These are phyloP conservation scores for Solanum hybrid DNA, from an alignment of 305 asterid genomes.

Conservation along the genomic window DNA sequence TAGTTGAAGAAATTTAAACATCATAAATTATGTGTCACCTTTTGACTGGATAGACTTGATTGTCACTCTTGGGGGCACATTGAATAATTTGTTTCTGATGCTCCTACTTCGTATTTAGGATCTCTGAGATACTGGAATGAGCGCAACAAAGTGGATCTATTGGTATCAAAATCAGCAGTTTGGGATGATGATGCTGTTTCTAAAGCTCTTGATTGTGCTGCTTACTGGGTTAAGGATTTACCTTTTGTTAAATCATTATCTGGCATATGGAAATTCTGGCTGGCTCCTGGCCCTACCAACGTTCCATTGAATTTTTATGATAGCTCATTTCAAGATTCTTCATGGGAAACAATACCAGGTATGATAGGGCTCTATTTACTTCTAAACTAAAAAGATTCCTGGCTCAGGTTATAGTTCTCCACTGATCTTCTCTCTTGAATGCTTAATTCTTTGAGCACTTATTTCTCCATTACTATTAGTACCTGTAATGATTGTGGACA, in stretches of 20 bases:
- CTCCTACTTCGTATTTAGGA: conserved; percentile 33
- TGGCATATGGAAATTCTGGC: conserved; percentile 75
- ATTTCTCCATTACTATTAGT: neutral
- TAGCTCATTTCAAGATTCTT: conserved; percentile 61
- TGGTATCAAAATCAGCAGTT: conserved; percentile 56
- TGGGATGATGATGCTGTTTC: conserved; percentile 88
- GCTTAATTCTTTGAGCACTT: neutral
- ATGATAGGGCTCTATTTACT: neutral
- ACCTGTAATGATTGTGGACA: neutral
- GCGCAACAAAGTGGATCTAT: conserved; percentile 61
- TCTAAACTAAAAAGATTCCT: neutral
- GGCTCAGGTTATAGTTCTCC: neutral
- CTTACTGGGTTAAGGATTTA: conserved; percentile 68
- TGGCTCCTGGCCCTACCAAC: conserved; percentile 49
- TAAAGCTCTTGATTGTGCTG: conserved; percentile 80
- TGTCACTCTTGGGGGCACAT: neutral
- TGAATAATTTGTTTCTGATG: neutral
- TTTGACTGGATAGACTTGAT: conserved; percentile 2
- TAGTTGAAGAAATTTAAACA: neutral
- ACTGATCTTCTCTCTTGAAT: conserved; percentile 1
- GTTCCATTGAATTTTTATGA: conserved; percentile 53
- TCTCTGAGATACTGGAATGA: conserved; percentile 86
- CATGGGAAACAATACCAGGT: conserved; percentile 87
- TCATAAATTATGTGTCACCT: neutral
- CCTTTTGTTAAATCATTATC: conserved; percentile 81